These are phyloP conservation scores for Penicillium roqueforti DNA, from an alignment of 495 filamentous ascomycete species.

Conservation along the genomic window DNA sequence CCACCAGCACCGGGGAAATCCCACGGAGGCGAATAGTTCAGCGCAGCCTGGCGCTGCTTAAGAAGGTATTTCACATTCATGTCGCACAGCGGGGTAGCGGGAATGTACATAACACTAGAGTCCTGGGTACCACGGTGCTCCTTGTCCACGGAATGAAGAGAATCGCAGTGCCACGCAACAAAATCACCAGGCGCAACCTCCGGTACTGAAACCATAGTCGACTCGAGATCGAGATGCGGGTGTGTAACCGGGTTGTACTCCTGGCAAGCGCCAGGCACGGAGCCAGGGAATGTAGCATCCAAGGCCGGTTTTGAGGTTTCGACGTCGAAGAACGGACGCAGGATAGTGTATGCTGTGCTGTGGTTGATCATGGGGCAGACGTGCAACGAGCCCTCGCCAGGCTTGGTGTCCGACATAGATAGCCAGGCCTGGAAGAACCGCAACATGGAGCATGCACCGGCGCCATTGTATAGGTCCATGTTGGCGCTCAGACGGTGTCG, in stretches of 20 bases:
- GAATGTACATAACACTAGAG: conserved; percentile 82
- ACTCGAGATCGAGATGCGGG: conserved; percentile 68
- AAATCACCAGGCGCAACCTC: conserved; percentile 77
- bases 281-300: conserved; percentile 60
- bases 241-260: conserved; percentile 69
- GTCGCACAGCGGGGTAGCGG: conserved; percentile 74
- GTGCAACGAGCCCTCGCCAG: conserved; percentile 72
- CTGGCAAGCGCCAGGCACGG: conserved; percentile 70
- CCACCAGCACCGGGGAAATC: conserved; percentile 59
- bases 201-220: conserved; percentile 77
- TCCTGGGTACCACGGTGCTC: conserved; percentile 66
- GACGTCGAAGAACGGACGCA: conserved; percentile 75
- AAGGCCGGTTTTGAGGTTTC: conserved; percentile 46
- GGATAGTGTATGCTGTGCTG: conserved; percentile 72
- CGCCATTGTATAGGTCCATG: conserved; percentile 75
- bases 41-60: conserved; percentile 58
- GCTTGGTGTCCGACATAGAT: conserved; percentile 66
- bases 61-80: conserved; percentile 64
- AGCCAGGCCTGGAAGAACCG: conserved; percentile 89
- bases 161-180: conserved; percentile 88
- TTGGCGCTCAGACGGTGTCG: conserved; percentile 62
- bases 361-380: conserved; percentile 76
- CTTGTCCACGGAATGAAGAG: conserved; percentile 78
- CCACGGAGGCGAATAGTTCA: conserved; percentile 47
- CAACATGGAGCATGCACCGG: conserved; percentile 79